Base-by-base conservation (phyloP, 768 basidiomycete species). In the Pleurotus cornucopiae region DNA sequence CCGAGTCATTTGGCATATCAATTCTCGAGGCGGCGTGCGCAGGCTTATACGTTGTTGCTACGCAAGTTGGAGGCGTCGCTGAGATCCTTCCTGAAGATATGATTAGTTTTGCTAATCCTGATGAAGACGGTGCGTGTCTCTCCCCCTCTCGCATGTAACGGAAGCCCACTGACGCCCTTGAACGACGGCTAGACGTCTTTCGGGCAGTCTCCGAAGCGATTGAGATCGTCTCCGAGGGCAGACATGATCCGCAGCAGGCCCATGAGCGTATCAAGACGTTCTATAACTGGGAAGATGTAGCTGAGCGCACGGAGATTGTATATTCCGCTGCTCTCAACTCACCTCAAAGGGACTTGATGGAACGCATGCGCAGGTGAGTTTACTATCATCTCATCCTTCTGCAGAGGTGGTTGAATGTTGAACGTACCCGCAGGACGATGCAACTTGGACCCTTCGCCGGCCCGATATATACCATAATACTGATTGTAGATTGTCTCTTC, bases 1-100 rank as follows among this genome's bases (percentile, higher is more conserved):
- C 96, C 1, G 97, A 98, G 67, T 83, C 97, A 0, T 99, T 98
- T 62, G 96, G 97, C 0, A 98, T 96, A 61, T 91, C 90, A n/a
- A 94, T 96, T 60, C 80, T 99, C 43, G 97, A 99, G 73, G 97
- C 96, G 0, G 97, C 97, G 0, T 95, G 91, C 60, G 85, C 93
- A 0, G 96, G 97, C 1, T 77, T 98, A 13, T 96, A 96, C 65
- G 89, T 98, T 49, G 96, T 98, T 48, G 88, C 88, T 41, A 98
- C 97, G 0, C 84, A 86, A 44, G 96, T 98, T 0, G 97, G 97
- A 0, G 97, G 97, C 0, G 91, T 98, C 0, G 93, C 96, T 0
- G 97, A 98, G 69, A 89, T 98, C 54, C 73, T 99, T 12, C 97
- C 97, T 0, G 75, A 85, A 57, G 92, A 96, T 62, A 91, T 98